Evolutionary conservation across 352 stramenopile genomes (phyloP), one percentile per base, ranked within the genome.

Genomic region (Phytophthora pinifolia): DNA sequence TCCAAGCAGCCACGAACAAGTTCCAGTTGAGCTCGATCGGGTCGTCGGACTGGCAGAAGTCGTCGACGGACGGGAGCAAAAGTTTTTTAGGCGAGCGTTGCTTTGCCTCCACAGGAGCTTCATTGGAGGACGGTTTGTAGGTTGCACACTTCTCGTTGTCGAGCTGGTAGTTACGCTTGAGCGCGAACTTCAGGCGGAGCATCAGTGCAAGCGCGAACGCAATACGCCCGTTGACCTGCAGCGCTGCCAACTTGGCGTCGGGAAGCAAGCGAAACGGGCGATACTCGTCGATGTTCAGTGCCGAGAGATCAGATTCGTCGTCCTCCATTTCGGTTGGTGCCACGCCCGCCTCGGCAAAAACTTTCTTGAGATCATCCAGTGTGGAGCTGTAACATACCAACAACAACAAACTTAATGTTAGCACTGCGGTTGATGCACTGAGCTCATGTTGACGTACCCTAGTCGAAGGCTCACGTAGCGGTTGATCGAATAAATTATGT

Each of bases 401-500:
- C 14, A 56, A 31, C 1, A 52, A 14, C 33, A 9, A 41, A 34
- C 38, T 8, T 14, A 6, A 14, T 35, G 17, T 52, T 4, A 76
- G 7, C 45, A 54, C 7, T 25, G 20, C 20, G 3, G 22, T 27
- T 27, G 22, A 27, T 27, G 22, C 22, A 6, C 22, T 4, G 22
- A 27, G 22, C 22, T 27, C 22, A 27, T 27, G 22, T 27, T 6
- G 22, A 61, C 79, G 31, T 79, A 95, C 86, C 79, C 67, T 32
- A 94, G 78, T 54, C 83, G 85, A 59, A 96, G 78, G 32, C 83
- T 88, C 27, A 84, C 73, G 47, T 80, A 79, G 46, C 83, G 86
- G 56, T 93, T 93, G 65, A 94, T 89, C 49, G 75, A 71, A 73
- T 94, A 92, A 71, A 96, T 92, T 72, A 96, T 67, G 57, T 85